phyloP scores from a whole-genome alignment of 306 rosid genomes.

The Psophocarpus tetragonolobus region DNA sequence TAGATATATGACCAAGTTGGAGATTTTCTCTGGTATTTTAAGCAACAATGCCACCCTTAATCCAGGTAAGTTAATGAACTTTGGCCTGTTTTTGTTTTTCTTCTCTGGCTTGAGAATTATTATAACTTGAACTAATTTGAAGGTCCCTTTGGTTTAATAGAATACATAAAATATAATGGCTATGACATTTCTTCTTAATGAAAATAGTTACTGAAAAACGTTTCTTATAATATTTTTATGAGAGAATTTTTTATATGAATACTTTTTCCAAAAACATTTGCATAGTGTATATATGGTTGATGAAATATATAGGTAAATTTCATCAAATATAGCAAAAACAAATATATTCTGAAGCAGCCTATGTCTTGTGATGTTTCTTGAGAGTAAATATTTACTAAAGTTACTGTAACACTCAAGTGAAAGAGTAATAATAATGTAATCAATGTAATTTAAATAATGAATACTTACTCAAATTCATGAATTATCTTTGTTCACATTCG shows the following conservation, averaged over 20 bases:
- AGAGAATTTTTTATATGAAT: background rate
- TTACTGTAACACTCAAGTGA: too few species aligned
- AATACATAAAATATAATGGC: background rate
- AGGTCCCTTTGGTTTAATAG: background rate
- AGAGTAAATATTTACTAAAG: too few species aligned
- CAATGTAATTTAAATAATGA: too few species aligned
- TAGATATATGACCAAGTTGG: slow-evolving; percentile 63
- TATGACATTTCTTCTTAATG: background rate
- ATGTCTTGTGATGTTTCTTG: too few species aligned
- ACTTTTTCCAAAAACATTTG: background rate
- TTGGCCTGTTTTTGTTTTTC: background rate
- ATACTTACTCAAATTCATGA: too few species aligned
- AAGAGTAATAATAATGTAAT: too few species aligned
- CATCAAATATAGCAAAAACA: background rate
- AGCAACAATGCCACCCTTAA: slow-evolving; percentile 76
- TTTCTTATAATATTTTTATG: background rate
- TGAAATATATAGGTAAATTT: background rate
- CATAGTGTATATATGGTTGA: background rate
- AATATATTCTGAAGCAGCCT: too few species aligned
- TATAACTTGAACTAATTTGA: slow-evolving; percentile 8
- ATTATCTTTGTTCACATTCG: too few species aligned
- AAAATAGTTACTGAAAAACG: background rate
- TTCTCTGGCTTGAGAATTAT: background rate
- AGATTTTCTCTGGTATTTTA: slow-evolving; percentile 75
- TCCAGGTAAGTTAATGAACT: slow-evolving; percentile 55